A percentile compares a stretch with the other conserved stretches of the same genome.
These are phyloP conservation scores for Myotisia sp. DNA, from an alignment of 2,329 filamentous ascomycete species.

Conservation along the genomic window DNA sequence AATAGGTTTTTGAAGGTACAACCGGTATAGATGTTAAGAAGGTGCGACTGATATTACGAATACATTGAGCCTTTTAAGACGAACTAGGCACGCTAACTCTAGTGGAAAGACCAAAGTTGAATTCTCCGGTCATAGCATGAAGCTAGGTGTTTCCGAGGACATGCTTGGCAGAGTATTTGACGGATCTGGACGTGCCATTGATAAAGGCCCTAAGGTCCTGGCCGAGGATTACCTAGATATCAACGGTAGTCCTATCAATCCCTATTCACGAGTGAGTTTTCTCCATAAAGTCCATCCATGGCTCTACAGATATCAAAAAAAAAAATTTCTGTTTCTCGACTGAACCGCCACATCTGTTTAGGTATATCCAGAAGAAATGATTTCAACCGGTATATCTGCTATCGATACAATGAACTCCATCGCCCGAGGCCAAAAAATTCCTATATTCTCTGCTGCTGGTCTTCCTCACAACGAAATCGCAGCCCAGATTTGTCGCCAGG, in stretches of 20 bases:
- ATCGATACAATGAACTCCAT: constrained; percentile 98
- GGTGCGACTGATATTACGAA: constrained; percentile 47
- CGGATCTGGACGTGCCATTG: constrained; percentile 92
- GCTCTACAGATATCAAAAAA: neutral
- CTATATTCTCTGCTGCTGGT: constrained; percentile 97
- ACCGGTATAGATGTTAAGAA: constrained; percentile 96
- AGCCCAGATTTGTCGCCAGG: constrained; percentile 95
- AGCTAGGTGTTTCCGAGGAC: constrained; percentile 97
- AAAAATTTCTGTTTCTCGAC: neutral
- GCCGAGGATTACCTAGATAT: constrained; percentile 98
- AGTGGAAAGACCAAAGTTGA: constrained; percentile 73
- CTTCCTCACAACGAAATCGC: constrained; percentile 99
- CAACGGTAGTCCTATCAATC: constrained; percentile 97
- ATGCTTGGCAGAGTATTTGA: constrained; percentile 99
- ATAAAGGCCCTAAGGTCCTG: constrained; percentile 96
- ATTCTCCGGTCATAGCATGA: constrained; percentile 91
- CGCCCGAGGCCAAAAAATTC: constrained; percentile 97
- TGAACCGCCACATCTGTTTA: too few species aligned
- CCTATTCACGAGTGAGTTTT: constrained; percentile 70
- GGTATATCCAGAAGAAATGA: constrained; percentile 99
- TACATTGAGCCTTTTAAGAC: neutral
- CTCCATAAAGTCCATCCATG: neutral
- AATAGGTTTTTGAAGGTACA: constrained; percentile 95
- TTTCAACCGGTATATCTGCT: constrained; percentile 95
- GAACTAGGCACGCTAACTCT: constrained; percentile 14